Base-by-base conservation (phyloP, 306 rosid genomes). In the Mucuna pruriens region DNA sequence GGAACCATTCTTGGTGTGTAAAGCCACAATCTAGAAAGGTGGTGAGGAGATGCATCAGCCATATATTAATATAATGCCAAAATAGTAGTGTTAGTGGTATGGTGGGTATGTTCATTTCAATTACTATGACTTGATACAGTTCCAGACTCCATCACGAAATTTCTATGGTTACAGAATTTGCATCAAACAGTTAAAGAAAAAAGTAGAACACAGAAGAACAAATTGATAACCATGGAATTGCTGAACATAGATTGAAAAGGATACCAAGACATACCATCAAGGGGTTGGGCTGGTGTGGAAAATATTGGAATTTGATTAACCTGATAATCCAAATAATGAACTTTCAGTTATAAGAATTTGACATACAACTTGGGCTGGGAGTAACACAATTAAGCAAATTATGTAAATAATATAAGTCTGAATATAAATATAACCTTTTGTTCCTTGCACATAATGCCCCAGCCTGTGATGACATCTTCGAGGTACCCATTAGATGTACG, bases 401-500 rank as follows among this genome's bases (percentile, higher is more conserved):
- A n/a, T n/a, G n/a, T n/a, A n/a, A n/a, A n/a, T n/a, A n/a, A n/a
- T n/a, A n/a, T n/a, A n/a, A n/a, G n/a, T n/a, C n/a, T n/a, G n/a
- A n/a, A n/a, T n/a, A n/a, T n/a, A n/a, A n/a, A n/a, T n/a, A n/a
- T n/a, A n/a, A n/a, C n/a, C n/a, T n/a, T n/a, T n/a, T n/a, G 78
- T 25, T 77, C 48, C 68, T 38, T 61, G 51, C 45, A 20, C 80
- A 39, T 1, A 40, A 31, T 46, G 25, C n/a, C 61, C 75, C 25
- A 51, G 36, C 55, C 71, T 29, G 71, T 36, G 40, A 83, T 71
- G 63, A 23, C 86, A 78, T 78, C 83, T 78, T 78, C 80, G 52
- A 83, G 82, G 51, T 83, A 76, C 60, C 82, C 82, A 61, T 38
- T 34, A 3, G 86, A 70, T 25, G 74, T 16, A 54, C 75, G 77